A percentile compares a stretch with the other conserved stretches of the same genome.
Conservation (phyloP, 306 rosid species). For the Fragaria nilgerrensis region DNA sequence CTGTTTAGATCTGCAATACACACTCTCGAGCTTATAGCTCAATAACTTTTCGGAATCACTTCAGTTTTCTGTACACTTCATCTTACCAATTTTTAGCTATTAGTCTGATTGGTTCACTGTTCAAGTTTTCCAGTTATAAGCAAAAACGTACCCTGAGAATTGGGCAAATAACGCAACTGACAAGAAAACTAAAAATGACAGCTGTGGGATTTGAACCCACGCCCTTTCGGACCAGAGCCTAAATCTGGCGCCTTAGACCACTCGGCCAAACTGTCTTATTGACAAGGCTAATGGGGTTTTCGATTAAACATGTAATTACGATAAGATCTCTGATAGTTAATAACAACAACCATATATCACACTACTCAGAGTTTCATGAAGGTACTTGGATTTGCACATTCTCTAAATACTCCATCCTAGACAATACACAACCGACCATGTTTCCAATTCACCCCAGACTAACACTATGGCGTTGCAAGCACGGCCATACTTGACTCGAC, state of each 20-base stretch:
- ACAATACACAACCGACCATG: background rate
- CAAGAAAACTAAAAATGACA: background rate
- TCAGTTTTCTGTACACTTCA: background rate
- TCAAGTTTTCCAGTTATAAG: background rate
- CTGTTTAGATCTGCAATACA: background rate
- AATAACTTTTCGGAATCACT: background rate
- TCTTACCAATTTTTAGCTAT: background rate
- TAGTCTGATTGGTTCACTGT: background rate
- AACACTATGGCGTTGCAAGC: background rate
- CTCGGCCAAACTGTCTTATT: background rate
- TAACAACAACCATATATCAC: no score
- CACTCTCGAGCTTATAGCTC: background rate
- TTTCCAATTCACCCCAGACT: conserved; percentile 39
- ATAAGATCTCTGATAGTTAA: no score
- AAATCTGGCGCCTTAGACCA: conserved; percentile 15
- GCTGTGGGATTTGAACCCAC: conserved; percentile 17
- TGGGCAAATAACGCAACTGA: no score
- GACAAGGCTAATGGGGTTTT: no score
- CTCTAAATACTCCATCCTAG: background rate
- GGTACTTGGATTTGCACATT: background rate
- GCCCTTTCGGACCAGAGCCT: conserved; percentile 15
- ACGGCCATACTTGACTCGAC: background rate
- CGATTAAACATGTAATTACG: no score
- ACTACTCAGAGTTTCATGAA: background rate
- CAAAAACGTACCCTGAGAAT: no score